A percentile compares a stretch with the other conserved stretches of the same genome.
phyloP scores from a whole-genome alignment of 306 rosid genomes.

The Prosopis cineraria region DNA sequence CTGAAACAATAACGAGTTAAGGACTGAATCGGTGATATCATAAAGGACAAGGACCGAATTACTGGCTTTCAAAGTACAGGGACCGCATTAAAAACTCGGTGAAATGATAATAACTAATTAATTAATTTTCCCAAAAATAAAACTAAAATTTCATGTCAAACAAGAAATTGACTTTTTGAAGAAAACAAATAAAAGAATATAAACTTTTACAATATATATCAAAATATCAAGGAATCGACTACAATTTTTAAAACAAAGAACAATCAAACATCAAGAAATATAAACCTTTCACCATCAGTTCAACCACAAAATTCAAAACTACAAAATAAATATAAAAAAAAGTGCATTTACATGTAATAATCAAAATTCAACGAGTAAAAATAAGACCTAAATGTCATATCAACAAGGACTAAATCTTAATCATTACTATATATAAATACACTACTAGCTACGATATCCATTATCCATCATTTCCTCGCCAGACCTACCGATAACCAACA shows the following conservation, averaged over 20 bases:
- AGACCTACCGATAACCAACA: neutral
- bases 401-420: neutral
- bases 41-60: too few species aligned
- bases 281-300: too few species aligned
- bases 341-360: neutral
- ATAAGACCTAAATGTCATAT: neutral
- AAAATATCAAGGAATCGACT: neutral
- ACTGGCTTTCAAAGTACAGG: too few species aligned
- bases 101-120: too few species aligned
- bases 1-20: too few species aligned
- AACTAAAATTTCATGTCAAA: neutral
- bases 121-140: too few species aligned
- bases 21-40: too few species aligned
- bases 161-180: too few species aligned
- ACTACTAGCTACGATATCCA: neutral
- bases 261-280: too few species aligned
- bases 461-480: neutral
- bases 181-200: neutral
- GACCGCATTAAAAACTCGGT: too few species aligned
- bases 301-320: neutral
- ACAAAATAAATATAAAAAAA: neutral
- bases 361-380: neutral
- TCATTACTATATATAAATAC: neutral
- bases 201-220: neutral
- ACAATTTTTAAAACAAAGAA: neutral